A percentile compares a stretch with the other conserved stretches of the same genome.
Conservation (phyloP, 75 land plant genomes). For the Pseudotsuga menziesii region DNA sequence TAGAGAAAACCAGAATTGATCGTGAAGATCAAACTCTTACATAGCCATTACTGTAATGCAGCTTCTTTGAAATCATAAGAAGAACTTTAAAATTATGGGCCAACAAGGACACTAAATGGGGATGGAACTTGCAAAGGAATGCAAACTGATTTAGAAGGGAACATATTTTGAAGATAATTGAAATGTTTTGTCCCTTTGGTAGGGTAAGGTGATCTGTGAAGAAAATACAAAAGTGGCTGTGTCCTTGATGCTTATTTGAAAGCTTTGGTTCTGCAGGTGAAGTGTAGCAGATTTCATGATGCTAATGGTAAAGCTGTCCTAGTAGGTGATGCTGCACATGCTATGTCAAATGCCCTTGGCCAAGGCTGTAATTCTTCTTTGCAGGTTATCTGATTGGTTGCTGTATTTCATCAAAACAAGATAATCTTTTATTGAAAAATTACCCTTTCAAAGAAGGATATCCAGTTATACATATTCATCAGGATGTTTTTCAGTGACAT, state of each 20-base stretch:
- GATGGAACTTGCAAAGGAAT: neutral
- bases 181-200: neutral
- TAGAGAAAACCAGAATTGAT: too few relatives aligned
- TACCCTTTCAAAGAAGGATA: neutral
- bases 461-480: neutral
- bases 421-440: conserved; percentile 4
- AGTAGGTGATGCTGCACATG: conserved; percentile 41
- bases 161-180: neutral
- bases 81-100: neutral
- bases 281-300: conserved; percentile 36
- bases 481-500: neutral
- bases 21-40: neutral
- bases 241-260: neutral
- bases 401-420: conserved; percentile 1
- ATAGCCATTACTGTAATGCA: neutral
- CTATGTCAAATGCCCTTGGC: conserved; percentile 42
- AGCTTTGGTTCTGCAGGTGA: conserved; percentile 18
- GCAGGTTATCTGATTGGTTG: conserved; percentile 14
- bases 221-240: neutral
- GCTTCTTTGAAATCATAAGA: neutral
- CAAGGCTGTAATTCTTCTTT: conserved; percentile 45
- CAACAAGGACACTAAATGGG: neutral
- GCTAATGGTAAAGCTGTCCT: conserved; percentile 26
- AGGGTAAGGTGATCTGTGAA: neutral
- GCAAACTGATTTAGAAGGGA: neutral